These are phyloP conservation scores for Penicillium maclennaniae DNA, from an alignment of 495 filamentous ascomycete genomes.

Conservation along the genomic window DNA sequence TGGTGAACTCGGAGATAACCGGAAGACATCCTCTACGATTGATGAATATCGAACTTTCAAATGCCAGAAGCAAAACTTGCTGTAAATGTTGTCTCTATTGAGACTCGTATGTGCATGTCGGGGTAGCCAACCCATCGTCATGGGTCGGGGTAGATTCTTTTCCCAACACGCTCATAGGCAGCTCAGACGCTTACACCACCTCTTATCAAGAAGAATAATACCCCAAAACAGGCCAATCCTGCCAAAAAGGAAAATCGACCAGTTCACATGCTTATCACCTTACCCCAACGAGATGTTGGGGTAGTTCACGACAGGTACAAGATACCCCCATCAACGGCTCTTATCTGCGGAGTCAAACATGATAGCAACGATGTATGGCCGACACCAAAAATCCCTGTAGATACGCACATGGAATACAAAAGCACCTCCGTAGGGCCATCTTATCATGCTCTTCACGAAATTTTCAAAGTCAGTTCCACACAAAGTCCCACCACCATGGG, in stretches of 20 bases:
- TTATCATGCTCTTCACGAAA: not conserved
- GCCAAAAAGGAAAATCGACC: not conserved
- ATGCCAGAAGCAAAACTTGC: too few species aligned
- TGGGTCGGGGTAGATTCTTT: too few species aligned
- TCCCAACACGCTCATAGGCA: not conserved
- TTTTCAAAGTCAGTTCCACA: too few species aligned
- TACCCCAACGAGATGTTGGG: slow-evolving; percentile 1
- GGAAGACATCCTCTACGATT: too few species aligned
- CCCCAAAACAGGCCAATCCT: not conserved
- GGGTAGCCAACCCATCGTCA: too few species aligned
- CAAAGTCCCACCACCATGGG: slow-evolving; percentile 6
- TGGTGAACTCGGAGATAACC: too few species aligned
- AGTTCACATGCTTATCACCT: not conserved
- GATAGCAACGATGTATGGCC: not conserved
- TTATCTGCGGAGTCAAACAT: not conserved
- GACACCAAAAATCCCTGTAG: not conserved
- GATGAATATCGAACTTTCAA: too few species aligned
- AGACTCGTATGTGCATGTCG: too few species aligned
- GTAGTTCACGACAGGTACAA: not conserved
- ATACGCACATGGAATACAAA: not conserved
- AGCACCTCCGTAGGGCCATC: not conserved
- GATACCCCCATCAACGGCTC: not conserved
- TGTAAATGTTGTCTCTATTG: too few species aligned
- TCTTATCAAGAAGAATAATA: not conserved
- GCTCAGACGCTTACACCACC: not conserved